Percentiles rank a stretch among this genome's conserved stretches.
Conservation (phyloP, 2,329 filamentous ascomycete species). For the Colletotrichum neosansevieriae region DNA sequence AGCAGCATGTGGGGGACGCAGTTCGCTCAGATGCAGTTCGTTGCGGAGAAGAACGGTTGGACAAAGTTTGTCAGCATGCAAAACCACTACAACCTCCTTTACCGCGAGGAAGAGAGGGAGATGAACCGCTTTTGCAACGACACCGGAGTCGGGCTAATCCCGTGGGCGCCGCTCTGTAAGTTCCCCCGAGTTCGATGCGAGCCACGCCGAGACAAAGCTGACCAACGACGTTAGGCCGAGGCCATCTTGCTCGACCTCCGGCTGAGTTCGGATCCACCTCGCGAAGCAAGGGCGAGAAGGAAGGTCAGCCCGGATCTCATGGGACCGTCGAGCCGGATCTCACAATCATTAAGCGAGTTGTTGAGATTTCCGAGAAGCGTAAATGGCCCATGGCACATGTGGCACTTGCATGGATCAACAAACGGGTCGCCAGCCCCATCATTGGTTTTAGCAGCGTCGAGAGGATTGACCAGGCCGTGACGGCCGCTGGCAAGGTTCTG, state of each 20-base stretch:
- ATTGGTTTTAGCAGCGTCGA: conserved; percentile 69
- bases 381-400: conserved; percentile 73
- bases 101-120: conserved; percentile 68
- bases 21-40: conserved; percentile 62
- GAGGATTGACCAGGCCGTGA: conserved; percentile 72
- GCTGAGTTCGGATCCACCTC: conserved; percentile 38
- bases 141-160: conserved; percentile 57
- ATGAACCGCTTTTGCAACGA: conserved; percentile 57
- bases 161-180: conserved; percentile 42
- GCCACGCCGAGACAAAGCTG: neutral
- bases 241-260: conserved; percentile 47
- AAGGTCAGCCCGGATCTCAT: conserved; percentile 41
- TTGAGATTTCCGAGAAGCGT: conserved; percentile 69
- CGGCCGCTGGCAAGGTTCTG: conserved; percentile 59
- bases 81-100: conserved; percentile 65
- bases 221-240: conserved; percentile 39
- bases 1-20: conserved; percentile 62
- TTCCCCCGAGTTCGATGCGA: neutral
- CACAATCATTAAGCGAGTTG: conserved; percentile 50
- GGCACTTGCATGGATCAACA: conserved; percentile 72
- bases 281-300: conserved; percentile 50
- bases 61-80: conserved; percentile 70
- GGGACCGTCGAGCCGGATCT: conserved; percentile 51
- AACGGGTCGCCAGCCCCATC: conserved; percentile 68
- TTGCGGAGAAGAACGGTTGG: conserved; percentile 65